Evolutionary conservation across 1,139 yeast genomes (phyloP), one percentile per base, ranked within the genome.

Genomic region (Dujonia santamariae): DNA sequence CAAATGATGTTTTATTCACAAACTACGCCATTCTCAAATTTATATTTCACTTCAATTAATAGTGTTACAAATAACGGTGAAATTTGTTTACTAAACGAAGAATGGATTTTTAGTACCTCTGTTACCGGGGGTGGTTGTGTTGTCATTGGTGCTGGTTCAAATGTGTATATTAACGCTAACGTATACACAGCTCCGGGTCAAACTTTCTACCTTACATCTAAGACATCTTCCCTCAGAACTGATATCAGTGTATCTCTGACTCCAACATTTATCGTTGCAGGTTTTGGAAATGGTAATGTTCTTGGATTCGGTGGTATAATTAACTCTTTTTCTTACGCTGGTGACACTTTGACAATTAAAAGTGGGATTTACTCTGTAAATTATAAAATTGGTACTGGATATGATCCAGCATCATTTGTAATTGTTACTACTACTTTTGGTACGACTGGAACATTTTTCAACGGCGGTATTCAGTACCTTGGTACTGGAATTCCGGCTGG

Each of bases 61-160:
- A 35, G 45, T 28, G 32, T 43, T n/a, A 28, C 17, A 19, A 53
- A 53, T 32, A 42, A 46, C 32, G 58, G 55, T 37, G 44, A 48
- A 25, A 45, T 53, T 26, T 53, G 58, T 41, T 42, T 53, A 21
- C 37, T 31, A 19, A 47, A 52, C 35, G 45, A 47, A 32, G 42
- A 42, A n/a, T 53, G 43, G 39, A 31, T 41, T 19, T 54, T 49
- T 37, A 40, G 46, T 9, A 38, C 54, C 3, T 26, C 34, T 25
- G 44, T 54, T 23, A 29, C 8, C 3, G 58, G 59, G 25, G 34
- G 33, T 21, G 59, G 59, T 27, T 54, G 59, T 41, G 38, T 53
- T 30, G 46, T 44, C 31, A 44, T 45, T 28, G 49, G 50, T 30
- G 43, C 33, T 8, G 37, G 44, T 26, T 33, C 51, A 21, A 44